These are phyloP conservation scores for Bocquillonia castaneifolia DNA, from an alignment of 441 rosid species.

Conservation along the genomic window DNA sequence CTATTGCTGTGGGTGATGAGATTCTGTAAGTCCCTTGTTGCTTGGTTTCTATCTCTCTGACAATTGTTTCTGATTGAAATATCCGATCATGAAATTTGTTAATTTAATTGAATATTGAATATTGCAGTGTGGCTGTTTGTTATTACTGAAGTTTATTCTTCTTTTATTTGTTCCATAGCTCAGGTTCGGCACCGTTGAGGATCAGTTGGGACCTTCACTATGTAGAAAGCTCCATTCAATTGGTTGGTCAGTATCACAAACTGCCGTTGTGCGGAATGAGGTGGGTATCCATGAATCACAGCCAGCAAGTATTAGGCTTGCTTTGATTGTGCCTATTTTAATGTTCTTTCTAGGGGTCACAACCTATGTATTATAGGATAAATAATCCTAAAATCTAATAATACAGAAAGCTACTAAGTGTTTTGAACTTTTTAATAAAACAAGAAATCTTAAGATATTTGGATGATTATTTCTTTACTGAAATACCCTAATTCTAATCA, in stretches of 20 bases:
- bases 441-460: too few relatives aligned
- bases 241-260: slow-evolving; percentile 77
- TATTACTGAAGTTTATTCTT: slow-evolving; percentile 33
- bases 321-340: background rate
- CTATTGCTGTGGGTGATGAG: slow-evolving; percentile 92
- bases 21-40: slow-evolving; percentile 75
- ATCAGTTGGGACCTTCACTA: slow-evolving; percentile 67
- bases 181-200: slow-evolving; percentile 95
- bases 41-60: slow-evolving; percentile 1
- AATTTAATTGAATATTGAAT: too few relatives aligned
- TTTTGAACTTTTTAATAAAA: too few relatives aligned
- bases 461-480: too few relatives aligned
- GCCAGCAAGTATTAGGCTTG: background rate
- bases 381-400: too few relatives aligned
- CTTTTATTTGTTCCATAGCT: slow-evolving; percentile 84
- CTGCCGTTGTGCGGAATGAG: slow-evolving; percentile 62
- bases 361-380: too few relatives aligned
- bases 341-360: too few relatives aligned
- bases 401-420: too few relatives aligned
- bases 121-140: background rate
- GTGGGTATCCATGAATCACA: slow-evolving; percentile 46
- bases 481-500: too few relatives aligned
- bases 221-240: slow-evolving; percentile 70
- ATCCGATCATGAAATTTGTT: too few relatives aligned
- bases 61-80: background rate